These are phyloP conservation scores for Phlegmacium glaucopus DNA, from an alignment of 768 basidiomycete genomes.

Conservation along the genomic window DNA sequence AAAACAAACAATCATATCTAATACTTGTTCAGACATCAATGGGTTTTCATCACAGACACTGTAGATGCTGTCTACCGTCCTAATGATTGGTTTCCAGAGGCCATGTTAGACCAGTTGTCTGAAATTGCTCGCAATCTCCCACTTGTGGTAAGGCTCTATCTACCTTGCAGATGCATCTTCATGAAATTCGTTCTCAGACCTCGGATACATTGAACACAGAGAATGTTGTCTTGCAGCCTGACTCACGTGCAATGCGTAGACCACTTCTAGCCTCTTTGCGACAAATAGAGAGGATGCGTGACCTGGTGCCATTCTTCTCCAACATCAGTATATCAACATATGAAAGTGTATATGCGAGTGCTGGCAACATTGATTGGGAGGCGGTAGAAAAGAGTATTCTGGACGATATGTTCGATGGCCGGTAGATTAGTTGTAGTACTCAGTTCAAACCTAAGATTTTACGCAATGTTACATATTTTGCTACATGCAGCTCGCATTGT, in stretches of 20 bases:
- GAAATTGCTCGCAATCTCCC: constrained; percentile 78
- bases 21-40: constrained; percentile 69
- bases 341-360: constrained; percentile 84
- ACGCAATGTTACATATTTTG: too few species aligned
- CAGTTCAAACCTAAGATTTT: too few species aligned
- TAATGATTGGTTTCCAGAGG: constrained; percentile 77
- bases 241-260: constrained; percentile 56
- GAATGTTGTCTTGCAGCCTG: constrained; percentile 26
- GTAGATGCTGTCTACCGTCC: constrained; percentile 92
- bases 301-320: constrained; percentile 89
- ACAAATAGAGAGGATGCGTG: constrained; percentile 80
- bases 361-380: constrained; percentile 84
- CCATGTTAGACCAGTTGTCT: constrained; percentile 87
- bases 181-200: constrained; percentile 22
- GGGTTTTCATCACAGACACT: constrained; percentile 98
- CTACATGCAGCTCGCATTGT: too few species aligned
- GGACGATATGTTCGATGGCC: constrained; percentile 88
- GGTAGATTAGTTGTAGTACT: constrained; percentile 27
- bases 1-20: neutral
- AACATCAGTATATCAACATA: constrained; percentile 85
- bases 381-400: constrained; percentile 79
- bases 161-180: neutral
- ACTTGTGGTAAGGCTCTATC: constrained; percentile 25
- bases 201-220: constrained; percentile 22
- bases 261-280: constrained; percentile 68